These are phyloP conservation scores for Phytophthora palmivora DNA, from an alignment of 352 stramenopile species.

Conservation along the genomic window DNA sequence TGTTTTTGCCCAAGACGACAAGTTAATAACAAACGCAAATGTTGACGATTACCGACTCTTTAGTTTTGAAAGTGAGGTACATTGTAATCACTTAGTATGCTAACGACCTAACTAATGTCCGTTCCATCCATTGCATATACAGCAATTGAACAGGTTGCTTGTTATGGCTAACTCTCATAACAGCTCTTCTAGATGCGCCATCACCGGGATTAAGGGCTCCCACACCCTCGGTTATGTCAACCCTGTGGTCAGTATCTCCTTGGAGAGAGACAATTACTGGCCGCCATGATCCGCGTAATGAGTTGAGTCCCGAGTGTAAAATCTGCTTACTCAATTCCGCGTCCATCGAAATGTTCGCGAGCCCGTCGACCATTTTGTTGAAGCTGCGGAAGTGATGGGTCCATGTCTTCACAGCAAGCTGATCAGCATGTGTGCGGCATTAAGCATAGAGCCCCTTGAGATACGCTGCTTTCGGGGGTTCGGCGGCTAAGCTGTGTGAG, in stretches of 20 bases:
- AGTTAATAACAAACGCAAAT: too few relatives aligned
- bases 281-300: neutral
- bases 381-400: neutral
- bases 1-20: too few relatives aligned
- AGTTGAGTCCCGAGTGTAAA: neutral
- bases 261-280: neutral
- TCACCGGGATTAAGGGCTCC: too few relatives aligned
- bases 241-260: neutral
- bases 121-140: too few relatives aligned
- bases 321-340: neutral
- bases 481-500: neutral
- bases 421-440: neutral
- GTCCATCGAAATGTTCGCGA: neutral
- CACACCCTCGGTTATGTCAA: too few relatives aligned
- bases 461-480: neutral
- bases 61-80: too few relatives aligned
- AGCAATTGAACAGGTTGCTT: too few relatives aligned
- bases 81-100: too few relatives aligned
- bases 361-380: neutral
- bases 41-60: too few relatives aligned
- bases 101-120: too few relatives aligned
- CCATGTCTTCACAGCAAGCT: neutral
- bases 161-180: too few relatives aligned
- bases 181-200: too few relatives aligned
- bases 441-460: neutral